Evolutionary conservation across 2,329 filamentous ascomycete species (phyloP).

Genomic region (Colletotrichum melonis): DNA sequence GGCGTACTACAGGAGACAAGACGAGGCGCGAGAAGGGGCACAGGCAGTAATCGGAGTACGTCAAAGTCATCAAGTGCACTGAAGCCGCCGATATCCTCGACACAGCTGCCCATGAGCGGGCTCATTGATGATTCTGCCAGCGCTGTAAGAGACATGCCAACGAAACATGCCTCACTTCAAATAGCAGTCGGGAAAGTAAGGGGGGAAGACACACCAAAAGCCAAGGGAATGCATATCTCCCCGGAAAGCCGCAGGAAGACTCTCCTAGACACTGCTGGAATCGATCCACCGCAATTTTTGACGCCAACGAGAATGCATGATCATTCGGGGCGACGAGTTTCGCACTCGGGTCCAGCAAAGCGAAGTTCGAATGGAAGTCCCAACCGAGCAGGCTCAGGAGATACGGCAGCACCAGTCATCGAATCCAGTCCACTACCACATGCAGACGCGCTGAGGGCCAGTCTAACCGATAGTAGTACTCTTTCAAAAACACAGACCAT

Average conservation of each 20-base stretch:
- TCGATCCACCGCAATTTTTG: background rate
- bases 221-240: background rate
- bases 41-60: background rate
- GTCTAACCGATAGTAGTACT: background rate
- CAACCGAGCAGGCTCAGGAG: background rate
- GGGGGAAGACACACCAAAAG: background rate
- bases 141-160: constrained; percentile 26
- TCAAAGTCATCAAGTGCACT: background rate
- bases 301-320: background rate
- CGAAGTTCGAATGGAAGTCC: background rate
- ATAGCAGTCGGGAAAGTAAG: background rate
- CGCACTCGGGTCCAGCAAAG: background rate
- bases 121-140: constrained; percentile 19
- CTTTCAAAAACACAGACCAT: constrained; percentile 1
- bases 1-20: constrained; percentile 1
- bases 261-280: background rate
- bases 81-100: background rate
- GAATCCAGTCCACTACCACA: background rate
- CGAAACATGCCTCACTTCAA: constrained; percentile 19
- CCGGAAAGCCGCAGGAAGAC: background rate
- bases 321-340: background rate
- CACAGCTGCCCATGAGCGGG: constrained; percentile 2
- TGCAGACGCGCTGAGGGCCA: constrained; percentile 10
- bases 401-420: background rate
- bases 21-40: background rate